These are phyloP conservation scores for Yamadazyma insecticola DNA, from an alignment of 805 yeast genomes.

Conservation along the genomic window DNA sequence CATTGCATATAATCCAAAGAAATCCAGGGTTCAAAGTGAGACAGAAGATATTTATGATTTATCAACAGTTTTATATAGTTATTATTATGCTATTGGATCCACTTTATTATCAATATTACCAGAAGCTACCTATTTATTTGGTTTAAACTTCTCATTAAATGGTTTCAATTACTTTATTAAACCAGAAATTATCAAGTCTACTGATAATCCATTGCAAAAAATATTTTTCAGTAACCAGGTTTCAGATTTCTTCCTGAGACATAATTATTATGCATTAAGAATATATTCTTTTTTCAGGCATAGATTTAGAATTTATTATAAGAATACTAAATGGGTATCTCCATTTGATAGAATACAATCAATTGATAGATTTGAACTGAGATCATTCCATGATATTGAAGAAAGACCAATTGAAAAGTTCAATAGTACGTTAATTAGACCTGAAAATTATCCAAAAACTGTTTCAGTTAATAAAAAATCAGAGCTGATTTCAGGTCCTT, in stretches of 20 bases:
- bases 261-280: conserved; percentile 20
- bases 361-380: conserved; percentile 10
- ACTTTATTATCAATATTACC: conserved; percentile 21
- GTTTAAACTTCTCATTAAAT: conserved; percentile 14
- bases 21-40: too few relatives aligned
- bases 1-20: too few relatives aligned
- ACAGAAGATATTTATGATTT: conserved; percentile 13
- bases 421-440: conserved; percentile 17
- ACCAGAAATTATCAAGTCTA: neutral
- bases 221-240: neutral
- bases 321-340: conserved; percentile 15
- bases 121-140: conserved; percentile 16
- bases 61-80: conserved; percentile 16
- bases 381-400: conserved; percentile 11
- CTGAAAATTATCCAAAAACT: conserved; percentile 16
- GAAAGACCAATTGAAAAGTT: conserved; percentile 23
- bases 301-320: conserved; percentile 14
- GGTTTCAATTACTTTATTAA: conserved; percentile 4
- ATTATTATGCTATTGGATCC: conserved; percentile 18
- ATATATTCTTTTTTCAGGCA: conserved; percentile 19
- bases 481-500: conserved; percentile 6
- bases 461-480: conserved; percentile 1
- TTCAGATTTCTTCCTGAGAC: conserved; percentile 17
- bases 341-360: too few relatives aligned
- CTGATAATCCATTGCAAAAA: neutral